These are phyloP conservation scores for Sarocladiaceae sp. DNA, from an alignment of 2,329 filamentous ascomycete species.

Conservation along the genomic window DNA sequence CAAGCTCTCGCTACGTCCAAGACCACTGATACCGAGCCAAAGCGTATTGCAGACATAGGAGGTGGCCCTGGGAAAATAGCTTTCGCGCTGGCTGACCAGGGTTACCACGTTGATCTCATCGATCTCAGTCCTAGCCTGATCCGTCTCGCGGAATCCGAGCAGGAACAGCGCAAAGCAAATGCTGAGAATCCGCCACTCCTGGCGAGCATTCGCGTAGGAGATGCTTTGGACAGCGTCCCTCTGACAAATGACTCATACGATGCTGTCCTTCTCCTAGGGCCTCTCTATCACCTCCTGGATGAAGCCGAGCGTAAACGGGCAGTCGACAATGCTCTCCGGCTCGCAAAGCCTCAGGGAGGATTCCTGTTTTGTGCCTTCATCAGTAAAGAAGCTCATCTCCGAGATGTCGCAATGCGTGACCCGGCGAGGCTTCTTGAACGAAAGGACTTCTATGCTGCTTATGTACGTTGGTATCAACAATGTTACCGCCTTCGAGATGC, in stretches of 20 bases:
- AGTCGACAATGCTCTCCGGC: not conserved
- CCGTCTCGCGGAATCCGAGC: conserved; percentile 4
- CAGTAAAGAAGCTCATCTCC: not conserved
- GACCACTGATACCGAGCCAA: not conserved
- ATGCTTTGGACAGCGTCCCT: not conserved
- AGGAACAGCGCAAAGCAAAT: conserved; percentile 2
- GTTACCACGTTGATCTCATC: conserved; percentile 13
- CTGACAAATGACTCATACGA: conserved; percentile 9
- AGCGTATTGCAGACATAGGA: conserved; percentile 11
- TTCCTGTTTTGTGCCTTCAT: not conserved
- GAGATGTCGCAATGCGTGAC: not conserved
- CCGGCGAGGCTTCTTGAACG: not conserved
- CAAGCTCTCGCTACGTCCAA: not conserved
- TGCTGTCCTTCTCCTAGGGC: not conserved
- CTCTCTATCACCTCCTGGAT: not conserved
- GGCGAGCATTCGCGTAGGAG: conserved; percentile 9
- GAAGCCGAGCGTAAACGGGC: not conserved
- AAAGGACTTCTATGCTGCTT: not conserved
- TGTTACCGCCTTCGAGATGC: too few relatives aligned
- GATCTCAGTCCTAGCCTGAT: conserved; percentile 12
- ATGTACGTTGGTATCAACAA: too few relatives aligned
- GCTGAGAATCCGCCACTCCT: not conserved
- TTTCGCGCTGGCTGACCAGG: conserved; percentile 14
- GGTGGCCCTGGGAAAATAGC: conserved; percentile 13
- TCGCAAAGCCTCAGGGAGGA: not conserved